phyloP scores from a whole-genome alignment of 257 asterid species.

The Ilex aquifolium region DNA sequence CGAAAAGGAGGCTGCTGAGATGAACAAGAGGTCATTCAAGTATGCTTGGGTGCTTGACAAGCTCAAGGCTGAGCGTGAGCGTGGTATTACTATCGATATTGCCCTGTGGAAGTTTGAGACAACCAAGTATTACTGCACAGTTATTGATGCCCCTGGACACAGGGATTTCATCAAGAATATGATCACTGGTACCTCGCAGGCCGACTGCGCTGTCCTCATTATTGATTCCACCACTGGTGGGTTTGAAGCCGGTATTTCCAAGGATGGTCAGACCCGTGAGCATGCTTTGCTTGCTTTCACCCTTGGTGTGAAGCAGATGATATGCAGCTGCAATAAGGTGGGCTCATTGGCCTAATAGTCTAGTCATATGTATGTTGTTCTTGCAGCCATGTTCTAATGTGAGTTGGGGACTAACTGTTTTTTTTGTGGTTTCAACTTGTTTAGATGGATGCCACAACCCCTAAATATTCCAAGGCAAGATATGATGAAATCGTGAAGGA shows the following conservation, averaged over 20 bases:
- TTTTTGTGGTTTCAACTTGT: not conserved
- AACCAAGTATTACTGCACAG: constrained; percentile 40
- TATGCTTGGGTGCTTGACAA: constrained; percentile 45
- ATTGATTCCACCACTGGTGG: constrained; percentile 49
- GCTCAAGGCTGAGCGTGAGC: constrained; percentile 47
- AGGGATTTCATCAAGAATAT: constrained; percentile 39
- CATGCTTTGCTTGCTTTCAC: constrained; percentile 40
- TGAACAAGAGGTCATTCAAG: constrained; percentile 40
- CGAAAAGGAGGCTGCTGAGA: constrained; percentile 46
- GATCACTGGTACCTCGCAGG: constrained; percentile 40
- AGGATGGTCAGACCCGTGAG: constrained; percentile 50
- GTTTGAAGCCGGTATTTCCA: constrained; percentile 43
- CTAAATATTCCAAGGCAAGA: constrained; percentile 55
- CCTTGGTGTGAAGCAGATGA: constrained; percentile 44
- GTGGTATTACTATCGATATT: constrained; percentile 41
- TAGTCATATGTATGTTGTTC: too few species aligned
- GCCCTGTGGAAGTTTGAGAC: constrained; percentile 49
- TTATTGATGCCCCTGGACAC: constrained; percentile 41
- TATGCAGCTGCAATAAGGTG: constrained; percentile 42
- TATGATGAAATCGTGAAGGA: constrained; percentile 58
- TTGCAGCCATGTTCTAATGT: too few species aligned
- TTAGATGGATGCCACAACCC: constrained; percentile 69
- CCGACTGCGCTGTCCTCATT: constrained; percentile 38
- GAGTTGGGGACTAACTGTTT: not conserved
- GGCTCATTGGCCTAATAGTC: not conserved